Base-by-base conservation (phyloP, 768 basidiomycete genomes). In the Multifurca ochricompacta region DNA sequence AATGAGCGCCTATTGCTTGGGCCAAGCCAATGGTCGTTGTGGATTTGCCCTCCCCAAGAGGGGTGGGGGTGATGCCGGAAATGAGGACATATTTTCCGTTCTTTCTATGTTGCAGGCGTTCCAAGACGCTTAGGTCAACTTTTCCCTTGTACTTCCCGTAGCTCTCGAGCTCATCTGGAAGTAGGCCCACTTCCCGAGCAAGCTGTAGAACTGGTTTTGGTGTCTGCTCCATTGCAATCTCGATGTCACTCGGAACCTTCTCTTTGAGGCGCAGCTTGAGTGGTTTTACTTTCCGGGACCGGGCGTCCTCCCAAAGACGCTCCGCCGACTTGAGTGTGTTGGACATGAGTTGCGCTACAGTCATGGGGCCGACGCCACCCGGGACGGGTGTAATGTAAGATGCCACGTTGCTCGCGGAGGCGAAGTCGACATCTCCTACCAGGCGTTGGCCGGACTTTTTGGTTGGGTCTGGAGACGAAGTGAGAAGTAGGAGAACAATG, bases 301-400 rank as follows among this genome's bases (percentile, higher is more conserved):
- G 79, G 40, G 79, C 71, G 47, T 80, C 75, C 60, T 87, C 80
- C 78, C 87, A 93, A 47, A 82, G 77, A 48, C 89, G 82, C 68
- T 88, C 79, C 21, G 94, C 93, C 44, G 91, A 86, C 59, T 77
- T 73, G 61, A 91, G 73, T 1, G 94, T 95, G 71, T 98, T 99
- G 65, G 83, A 79, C 94, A 99, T 97, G 59, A 99, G 82, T 74
- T 97, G 78, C 19, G 96, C 96, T 54, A 99, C 96, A 13, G 96
- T 99, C 94, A 98, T 96, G n/a, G 96, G 96, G 11, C 96, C 96
- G 48, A 99, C 96, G 53, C 96, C 96, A 69, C 96, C 96, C 0
- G 96, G 96, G 23, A 99, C 96, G 19, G 96, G 96, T 0, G 96
- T 99, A 64, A 99, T 96, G 70, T 86, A 73, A 2, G 90, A 88